Base-by-base conservation (phyloP, 371 early-diverging fungal genomes). In the Mucor sp. region DNA sequence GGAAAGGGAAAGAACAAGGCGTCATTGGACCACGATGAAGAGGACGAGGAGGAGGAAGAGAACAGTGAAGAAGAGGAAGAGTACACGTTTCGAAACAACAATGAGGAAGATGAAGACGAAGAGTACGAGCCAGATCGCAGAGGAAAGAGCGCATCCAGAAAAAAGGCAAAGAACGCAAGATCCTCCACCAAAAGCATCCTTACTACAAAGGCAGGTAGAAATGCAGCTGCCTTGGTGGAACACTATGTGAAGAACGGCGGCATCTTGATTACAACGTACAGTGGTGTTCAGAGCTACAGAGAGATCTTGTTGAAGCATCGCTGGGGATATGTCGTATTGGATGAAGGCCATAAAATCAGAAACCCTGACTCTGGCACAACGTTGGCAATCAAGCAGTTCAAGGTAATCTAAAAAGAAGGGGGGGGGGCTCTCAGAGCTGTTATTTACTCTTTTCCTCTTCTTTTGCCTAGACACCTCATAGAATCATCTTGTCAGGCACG, bases 331-430 rank as follows among this genome's bases (percentile, higher is more conserved):
- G 89, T 91, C n/a, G 85, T 99, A 3, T 75, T 99, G 39, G 99
- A 99, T 80, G 99, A 99, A 82, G 99, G 99, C 0, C 99, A 99
- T 78, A 94, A 95, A 77, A 96, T 99, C 39, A 88, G 97, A 65
- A 99, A 99, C 67, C 95, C 96, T 0, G 95, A 97, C 68, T 89
- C 99, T 0, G 93, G 91, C 32, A 92, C 95, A 0, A 95, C 98
- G 0, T 59, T 94, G 53, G 79, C 89, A 3, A 94, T 95, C 80
- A 99, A 99, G 72, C 88, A 89, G 57, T 76, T 98, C 50, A 80
- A 82, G 73, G 83, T 83, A 69, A 5, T 7, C 0, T 12, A 35
- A 23, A 14, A 33, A 33, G 9, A 33, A 33, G n/a, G n/a, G n/a
- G n/a, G n/a, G n/a, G n/a, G n/a, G n/a, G n/a, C 30, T 30, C 30